phyloP scores from a whole-genome alignment of 75 land plant species.

The Azolla pinnata region DNA sequence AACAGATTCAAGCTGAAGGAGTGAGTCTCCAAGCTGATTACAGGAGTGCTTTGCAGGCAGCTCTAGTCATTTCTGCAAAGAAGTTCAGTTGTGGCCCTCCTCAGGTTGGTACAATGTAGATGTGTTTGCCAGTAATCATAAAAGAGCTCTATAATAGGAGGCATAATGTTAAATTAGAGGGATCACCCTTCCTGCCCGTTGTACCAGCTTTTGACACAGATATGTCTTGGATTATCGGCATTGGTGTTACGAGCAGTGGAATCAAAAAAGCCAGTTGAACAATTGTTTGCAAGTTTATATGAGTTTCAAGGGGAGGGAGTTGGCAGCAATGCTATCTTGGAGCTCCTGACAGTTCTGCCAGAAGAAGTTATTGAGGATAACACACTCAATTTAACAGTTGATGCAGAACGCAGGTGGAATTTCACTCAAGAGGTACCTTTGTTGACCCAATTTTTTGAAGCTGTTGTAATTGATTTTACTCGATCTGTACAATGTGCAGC shows the following conservation, averaged over 20 bases:
- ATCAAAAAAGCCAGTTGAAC: conserved; percentile 66
- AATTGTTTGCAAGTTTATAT: conserved; percentile 63
- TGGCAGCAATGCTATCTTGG: conserved; percentile 71
- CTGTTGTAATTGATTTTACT: conserved; percentile 3
- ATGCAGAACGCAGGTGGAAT: conserved; percentile 47
- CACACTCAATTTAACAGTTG: conserved; percentile 28
- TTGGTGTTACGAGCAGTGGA: conserved; percentile 71
- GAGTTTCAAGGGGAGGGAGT: conserved; percentile 59
- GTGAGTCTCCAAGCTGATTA: conserved; percentile 44
- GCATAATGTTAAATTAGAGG: no score
- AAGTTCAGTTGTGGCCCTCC: conserved; percentile 71
- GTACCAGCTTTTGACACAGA: conserved; percentile 85
- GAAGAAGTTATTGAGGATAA: conserved; percentile 80
- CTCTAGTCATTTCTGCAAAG: conserved; percentile 78
- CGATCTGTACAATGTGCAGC: no score
- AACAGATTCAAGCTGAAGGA: conserved; percentile 84
- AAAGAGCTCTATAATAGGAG: background rate
- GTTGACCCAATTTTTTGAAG: background rate
- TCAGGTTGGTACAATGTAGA: conserved; percentile 40
- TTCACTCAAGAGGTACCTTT: conserved; percentile 66
- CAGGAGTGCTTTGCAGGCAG: conserved; percentile 73
- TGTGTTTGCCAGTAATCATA: background rate
- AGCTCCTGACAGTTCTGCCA: conserved; percentile 87
- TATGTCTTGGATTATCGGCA: conserved; percentile 87
- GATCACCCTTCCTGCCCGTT: no score